These are phyloP conservation scores for Pseudopediastrum boryanum DNA, from an alignment of 139 green algal species.

Conservation along the genomic window DNA sequence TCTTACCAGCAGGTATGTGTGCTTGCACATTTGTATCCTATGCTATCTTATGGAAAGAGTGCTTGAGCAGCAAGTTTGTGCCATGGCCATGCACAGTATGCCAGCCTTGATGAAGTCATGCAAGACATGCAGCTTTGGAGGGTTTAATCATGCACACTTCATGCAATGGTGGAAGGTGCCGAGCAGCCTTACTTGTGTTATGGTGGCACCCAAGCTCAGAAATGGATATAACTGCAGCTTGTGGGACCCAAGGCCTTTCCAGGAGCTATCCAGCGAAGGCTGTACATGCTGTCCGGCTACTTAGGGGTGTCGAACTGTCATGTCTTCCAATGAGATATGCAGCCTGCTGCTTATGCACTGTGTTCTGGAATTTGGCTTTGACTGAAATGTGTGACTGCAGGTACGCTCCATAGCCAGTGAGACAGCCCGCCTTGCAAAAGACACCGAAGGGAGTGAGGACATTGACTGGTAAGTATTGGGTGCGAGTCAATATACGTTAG, in stretches of 20 bases:
- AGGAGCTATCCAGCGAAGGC: background rate
- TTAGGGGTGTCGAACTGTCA: background rate
- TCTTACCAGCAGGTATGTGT: conserved; percentile 10
- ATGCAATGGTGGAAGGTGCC: too few relatives aligned
- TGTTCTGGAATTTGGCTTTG: background rate
- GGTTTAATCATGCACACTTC: too few relatives aligned
- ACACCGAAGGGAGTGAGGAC: background rate
- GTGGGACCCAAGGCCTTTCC: background rate
- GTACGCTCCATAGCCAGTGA: conserved; percentile 7
- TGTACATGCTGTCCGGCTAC: background rate
- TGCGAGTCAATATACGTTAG: background rate
- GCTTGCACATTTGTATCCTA: too few relatives aligned
- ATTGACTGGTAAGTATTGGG: background rate
- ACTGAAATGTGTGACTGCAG: background rate
- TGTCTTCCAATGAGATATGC: background rate
- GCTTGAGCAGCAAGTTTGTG: too few relatives aligned
- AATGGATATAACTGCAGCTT: background rate
- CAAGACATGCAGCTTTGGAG: too few relatives aligned
- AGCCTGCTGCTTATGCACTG: background rate
- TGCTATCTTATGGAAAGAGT: too few relatives aligned
- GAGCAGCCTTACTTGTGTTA: too few relatives aligned
- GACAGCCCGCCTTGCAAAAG: background rate
- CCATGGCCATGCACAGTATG: too few relatives aligned
- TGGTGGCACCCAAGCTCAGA: background rate
- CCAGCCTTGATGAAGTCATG: too few relatives aligned